These are phyloP conservation scores for Glaciozyma martinii DNA, from an alignment of 768 basidiomycete genomes.

Conservation along the genomic window DNA sequence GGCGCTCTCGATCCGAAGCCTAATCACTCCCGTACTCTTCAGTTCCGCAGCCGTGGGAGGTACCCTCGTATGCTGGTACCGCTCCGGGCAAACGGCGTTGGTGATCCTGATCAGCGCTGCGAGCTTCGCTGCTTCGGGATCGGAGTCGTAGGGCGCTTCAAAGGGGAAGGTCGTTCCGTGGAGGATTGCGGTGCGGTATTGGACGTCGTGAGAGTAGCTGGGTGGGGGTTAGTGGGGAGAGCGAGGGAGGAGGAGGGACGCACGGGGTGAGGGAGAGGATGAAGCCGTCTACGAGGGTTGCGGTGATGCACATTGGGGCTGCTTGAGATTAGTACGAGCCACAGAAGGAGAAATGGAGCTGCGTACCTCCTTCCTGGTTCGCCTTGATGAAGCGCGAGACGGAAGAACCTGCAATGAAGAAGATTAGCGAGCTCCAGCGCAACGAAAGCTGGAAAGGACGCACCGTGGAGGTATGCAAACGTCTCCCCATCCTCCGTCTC, in stretches of 20 bases:
- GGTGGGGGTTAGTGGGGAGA: not conserved
- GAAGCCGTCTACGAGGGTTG: not conserved
- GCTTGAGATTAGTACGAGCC: too few species aligned
- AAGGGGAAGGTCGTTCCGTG: not conserved
- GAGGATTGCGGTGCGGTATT: not conserved
- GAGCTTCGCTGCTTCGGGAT: not conserved
- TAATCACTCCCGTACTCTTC: not conserved
- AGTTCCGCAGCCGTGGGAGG: not conserved
- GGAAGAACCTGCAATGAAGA: not conserved
- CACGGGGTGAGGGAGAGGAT: not conserved
- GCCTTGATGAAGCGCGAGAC: conserved; percentile 5
- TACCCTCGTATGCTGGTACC: not conserved
- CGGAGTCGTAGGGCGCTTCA: not conserved
- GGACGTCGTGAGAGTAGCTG: conserved; percentile 3
- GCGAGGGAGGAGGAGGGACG: not conserved
- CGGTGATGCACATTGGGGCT: not conserved
- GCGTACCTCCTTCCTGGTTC: not conserved
- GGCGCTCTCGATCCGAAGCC: not conserved
- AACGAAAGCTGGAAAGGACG: not conserved
- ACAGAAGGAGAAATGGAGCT: too few species aligned
- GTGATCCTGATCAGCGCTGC: not conserved
- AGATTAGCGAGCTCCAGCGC: not conserved
- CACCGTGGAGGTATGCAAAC: not conserved
- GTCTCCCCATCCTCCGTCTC: not conserved
- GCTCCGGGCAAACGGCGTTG: conserved; percentile 3